Conservation (phyloP, 495 filamentous ascomycete genomes). For the Pyronema omphalodes region DNA sequence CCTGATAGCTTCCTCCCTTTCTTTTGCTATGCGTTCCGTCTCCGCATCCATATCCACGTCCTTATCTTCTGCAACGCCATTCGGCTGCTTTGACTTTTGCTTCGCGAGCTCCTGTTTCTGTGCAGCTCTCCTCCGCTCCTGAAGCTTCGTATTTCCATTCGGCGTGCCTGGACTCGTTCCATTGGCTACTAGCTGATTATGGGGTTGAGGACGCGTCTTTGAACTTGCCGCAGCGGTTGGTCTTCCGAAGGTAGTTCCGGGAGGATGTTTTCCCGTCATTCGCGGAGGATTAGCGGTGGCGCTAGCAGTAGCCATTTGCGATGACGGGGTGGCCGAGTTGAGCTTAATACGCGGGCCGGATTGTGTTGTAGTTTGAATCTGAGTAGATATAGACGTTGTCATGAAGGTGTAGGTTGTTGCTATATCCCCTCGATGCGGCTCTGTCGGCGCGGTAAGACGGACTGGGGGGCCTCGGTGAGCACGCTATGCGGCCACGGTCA, state of each 20-base stretch:
- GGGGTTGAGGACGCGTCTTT: constrained; percentile 2
- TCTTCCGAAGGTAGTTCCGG: constrained; percentile 1
- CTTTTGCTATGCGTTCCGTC: not conserved
- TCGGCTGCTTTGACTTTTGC: constrained; percentile 1
- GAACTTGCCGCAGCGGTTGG: not conserved
- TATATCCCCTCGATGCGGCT: constrained; percentile 3
- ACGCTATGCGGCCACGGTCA: constrained; percentile 1
- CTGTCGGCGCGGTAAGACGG: not conserved
- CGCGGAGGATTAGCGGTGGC: not conserved
- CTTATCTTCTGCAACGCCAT: not conserved
- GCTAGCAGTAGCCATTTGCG: not conserved
- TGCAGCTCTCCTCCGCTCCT: constrained; percentile 52
- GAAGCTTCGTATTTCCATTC: constrained; percentile 17
- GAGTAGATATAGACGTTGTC: not conserved
- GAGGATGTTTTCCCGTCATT: constrained; percentile 7
- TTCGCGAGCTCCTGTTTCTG: constrained; percentile 46
- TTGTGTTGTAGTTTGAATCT: not conserved
- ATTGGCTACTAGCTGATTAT: not conserved
- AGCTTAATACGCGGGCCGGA: constrained; percentile 9
- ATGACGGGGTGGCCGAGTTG: not conserved
- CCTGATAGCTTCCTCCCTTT: not conserved
- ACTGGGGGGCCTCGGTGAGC: not conserved
- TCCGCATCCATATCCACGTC: constrained; percentile 5
- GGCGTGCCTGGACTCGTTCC: constrained; percentile 5
- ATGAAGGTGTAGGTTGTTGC: not conserved